These are phyloP conservation scores for Pythium insidiosum DNA, from an alignment of 352 stramenopile species.

Conservation along the genomic window DNA sequence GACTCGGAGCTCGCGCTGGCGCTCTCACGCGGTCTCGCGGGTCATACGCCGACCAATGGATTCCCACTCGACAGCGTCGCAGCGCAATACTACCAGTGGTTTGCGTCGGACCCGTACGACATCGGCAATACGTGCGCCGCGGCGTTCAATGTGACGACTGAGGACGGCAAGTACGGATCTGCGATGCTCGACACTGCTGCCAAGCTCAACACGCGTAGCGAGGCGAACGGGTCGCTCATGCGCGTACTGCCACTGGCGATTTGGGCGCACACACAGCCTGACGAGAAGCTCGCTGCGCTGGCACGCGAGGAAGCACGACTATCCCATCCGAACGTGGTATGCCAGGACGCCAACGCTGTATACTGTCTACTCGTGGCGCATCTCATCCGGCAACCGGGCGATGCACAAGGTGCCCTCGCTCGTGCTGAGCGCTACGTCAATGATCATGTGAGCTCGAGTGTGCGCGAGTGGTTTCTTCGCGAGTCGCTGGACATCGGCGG, in stretches of 20 bases:
- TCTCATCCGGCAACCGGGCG: conserved; percentile 26
- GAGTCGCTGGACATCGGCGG: conserved; percentile 30
- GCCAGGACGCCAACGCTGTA: conserved; percentile 53
- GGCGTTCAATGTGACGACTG: conserved; percentile 20
- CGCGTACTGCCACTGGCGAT: conserved; percentile 35
- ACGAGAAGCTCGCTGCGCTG: conserved; percentile 20
- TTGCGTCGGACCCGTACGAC: conserved; percentile 28
- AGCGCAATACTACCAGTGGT: conserved; percentile 27
- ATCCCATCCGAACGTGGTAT: conserved; percentile 41
- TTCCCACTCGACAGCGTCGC: conserved; percentile 35
- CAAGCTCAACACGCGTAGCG: conserved; percentile 17
- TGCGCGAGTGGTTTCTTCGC: conserved; percentile 31
- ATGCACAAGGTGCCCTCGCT: conserved; percentile 24
- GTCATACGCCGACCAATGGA: conserved; percentile 12
- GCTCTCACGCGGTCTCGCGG: conserved; percentile 23
- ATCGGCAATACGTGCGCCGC: conserved; percentile 42
- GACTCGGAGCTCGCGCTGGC: conserved; percentile 52
- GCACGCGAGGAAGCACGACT: conserved; percentile 30
- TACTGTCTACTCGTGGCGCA: conserved; percentile 44
- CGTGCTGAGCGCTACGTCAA: conserved; percentile 28
- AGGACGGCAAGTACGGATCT: conserved; percentile 10
- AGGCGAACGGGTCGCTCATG: conserved; percentile 55
- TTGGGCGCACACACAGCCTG: conserved; percentile 18
- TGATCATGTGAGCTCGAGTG: conserved; percentile 13
- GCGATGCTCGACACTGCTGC: conserved; percentile 22